These are phyloP conservation scores for Tulasnella sp. DNA, from an alignment of 768 basidiomycete genomes.

Conservation along the genomic window DNA sequence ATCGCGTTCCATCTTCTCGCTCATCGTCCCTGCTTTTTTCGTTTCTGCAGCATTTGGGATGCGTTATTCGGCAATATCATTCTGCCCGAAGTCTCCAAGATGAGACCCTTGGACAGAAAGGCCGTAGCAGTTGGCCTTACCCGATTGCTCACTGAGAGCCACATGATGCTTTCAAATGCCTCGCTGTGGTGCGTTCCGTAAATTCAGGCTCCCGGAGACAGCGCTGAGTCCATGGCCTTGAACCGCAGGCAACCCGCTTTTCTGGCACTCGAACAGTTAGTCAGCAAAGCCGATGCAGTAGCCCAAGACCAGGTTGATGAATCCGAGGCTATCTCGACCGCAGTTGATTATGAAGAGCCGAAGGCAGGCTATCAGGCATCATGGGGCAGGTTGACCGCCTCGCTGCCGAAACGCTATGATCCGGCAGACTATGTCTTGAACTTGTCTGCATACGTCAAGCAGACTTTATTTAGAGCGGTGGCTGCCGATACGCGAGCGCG, in stretches of 20 bases:
- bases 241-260: constrained; percentile 67
- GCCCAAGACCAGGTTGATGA: constrained; percentile 53
- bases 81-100: constrained; percentile 77
- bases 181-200: constrained; percentile 61
- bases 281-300: constrained; percentile 61
- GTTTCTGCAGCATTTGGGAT: constrained; percentile 64
- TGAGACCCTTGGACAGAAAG: constrained; percentile 83
- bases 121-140: constrained; percentile 79
- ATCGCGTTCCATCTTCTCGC: not conserved
- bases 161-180: constrained; percentile 64
- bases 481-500: not conserved
- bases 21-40: not conserved
- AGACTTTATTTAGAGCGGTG: constrained; percentile 1
- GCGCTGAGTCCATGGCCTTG: not conserved
- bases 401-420: constrained; percentile 61
- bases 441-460: constrained; percentile 40
- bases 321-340: constrained; percentile 61
- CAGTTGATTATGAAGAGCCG: constrained; percentile 89
- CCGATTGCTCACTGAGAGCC: constrained; percentile 74
- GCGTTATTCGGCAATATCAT: constrained; percentile 80
- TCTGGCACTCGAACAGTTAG: constrained; percentile 71
- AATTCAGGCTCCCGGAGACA: not conserved
- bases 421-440: constrained; percentile 51
- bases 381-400: constrained; percentile 87
- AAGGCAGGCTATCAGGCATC: constrained; percentile 90